Evolutionary conservation across 495 filamentous ascomycete species (phyloP).

Genomic region (Antarctomyces pellizariae): DNA sequence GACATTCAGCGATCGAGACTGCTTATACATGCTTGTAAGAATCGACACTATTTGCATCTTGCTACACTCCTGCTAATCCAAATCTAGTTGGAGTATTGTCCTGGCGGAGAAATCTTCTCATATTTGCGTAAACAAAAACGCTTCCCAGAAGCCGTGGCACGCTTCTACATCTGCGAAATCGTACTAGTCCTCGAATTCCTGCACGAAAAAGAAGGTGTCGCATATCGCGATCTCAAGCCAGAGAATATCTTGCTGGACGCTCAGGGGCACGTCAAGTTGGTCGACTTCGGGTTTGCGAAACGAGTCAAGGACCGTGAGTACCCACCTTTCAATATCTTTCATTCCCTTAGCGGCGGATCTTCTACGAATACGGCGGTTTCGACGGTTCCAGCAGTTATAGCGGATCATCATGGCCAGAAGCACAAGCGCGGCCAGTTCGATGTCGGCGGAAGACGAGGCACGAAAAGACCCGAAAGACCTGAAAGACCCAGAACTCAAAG

Average conservation of each 20-base stretch:
- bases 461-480: too few species aligned
- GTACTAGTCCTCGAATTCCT: constrained; percentile 79
- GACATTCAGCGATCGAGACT: constrained; percentile 75
- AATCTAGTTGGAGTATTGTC: constrained; percentile 58
- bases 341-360: too few species aligned
- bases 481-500: too few species aligned
- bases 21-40: constrained; percentile 73
- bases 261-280: constrained; percentile 81
- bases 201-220: constrained; percentile 62
- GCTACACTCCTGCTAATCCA: constrained; percentile 1
- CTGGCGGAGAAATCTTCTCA: constrained; percentile 86
- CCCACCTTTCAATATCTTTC: too few species aligned
- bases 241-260: constrained; percentile 88
- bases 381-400: too few species aligned
- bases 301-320: constrained; percentile 34
- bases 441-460: too few species aligned
- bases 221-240: constrained; percentile 88
- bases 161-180: constrained; percentile 92
- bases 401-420: too few species aligned
- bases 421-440: too few species aligned
- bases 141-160: constrained; percentile 67
- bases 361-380: too few species aligned
- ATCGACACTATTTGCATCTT: background rate
- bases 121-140: constrained; percentile 69
- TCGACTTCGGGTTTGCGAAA: constrained; percentile 98